A percentile compares a stretch with the other conserved stretches of the same genome.
Evolutionary conservation across 1,284 basidiomycete genomes (phyloP).

Genomic region (Austropuccinia psidii): DNA sequence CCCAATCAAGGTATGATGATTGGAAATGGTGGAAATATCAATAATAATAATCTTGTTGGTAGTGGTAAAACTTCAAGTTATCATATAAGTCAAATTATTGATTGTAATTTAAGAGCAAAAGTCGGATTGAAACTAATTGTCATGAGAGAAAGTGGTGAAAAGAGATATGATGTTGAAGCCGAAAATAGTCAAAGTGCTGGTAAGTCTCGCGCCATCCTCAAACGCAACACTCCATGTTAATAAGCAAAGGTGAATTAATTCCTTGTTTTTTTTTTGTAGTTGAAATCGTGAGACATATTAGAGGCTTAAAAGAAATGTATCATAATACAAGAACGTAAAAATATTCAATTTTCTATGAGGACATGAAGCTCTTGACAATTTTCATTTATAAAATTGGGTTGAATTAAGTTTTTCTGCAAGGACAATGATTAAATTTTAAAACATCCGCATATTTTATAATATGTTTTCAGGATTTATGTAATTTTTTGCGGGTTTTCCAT

Average conservation of each 20-base stretch:
- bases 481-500: no score
- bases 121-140: slow-evolving; percentile 78
- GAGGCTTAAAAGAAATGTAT: slow-evolving; percentile 29
- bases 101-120: slow-evolving; percentile 68
- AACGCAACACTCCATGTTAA: no score
- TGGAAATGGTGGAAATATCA: background rate
- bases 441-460: no score
- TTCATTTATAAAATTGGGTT: no score
- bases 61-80: slow-evolving; percentile 83
- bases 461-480: no score
- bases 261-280: background rate
- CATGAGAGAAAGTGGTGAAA: slow-evolving; percentile 59
- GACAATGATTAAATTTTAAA: no score
- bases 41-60: slow-evolving; percentile 56
- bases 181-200: slow-evolving; percentile 73
- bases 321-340: slow-evolving; percentile 3
- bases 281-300: slow-evolving; percentile 31
- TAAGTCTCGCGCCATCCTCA: slow-evolving; percentile 50
- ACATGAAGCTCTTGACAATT: no score
- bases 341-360: no score
- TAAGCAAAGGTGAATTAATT: background rate
- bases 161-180: slow-evolving; percentile 96
- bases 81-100: slow-evolving; percentile 77
- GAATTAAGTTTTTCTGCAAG: no score
- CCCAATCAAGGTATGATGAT: slow-evolving; percentile 14